A percentile compares a stretch with the other conserved stretches of the same genome.
These are phyloP conservation scores for Dactylellina parvicollis DNA, from an alignment of 2,329 filamentous ascomycete genomes.

Conservation along the genomic window DNA sequence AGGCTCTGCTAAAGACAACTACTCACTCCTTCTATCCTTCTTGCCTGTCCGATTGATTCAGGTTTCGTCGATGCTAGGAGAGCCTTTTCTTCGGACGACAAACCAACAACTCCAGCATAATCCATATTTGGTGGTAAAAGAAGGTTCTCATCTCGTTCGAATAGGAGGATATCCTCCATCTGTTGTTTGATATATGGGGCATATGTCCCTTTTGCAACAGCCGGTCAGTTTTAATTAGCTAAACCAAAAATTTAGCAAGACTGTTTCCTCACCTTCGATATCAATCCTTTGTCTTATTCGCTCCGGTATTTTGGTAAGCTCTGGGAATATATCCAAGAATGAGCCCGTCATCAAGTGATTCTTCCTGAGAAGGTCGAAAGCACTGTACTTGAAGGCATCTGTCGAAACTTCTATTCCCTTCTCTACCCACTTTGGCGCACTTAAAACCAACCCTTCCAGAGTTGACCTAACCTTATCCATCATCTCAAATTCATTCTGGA, in stretches of 20 bases:
- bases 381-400: slow-evolving; percentile 74
- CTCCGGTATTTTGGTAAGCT: slow-evolving; percentile 67
- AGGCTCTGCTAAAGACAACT: neutral
- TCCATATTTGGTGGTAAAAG: slow-evolving; percentile 77
- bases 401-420: slow-evolving; percentile 75
- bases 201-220: slow-evolving; percentile 67
- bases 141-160: slow-evolving; percentile 80
- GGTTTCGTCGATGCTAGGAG: slow-evolving; percentile 76
- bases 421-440: slow-evolving; percentile 73
- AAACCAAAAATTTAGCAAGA: neutral
- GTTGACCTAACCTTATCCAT: slow-evolving; percentile 73
- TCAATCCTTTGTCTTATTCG: slow-evolving; percentile 75
- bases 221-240: neutral
- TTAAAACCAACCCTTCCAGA: slow-evolving; percentile 70
- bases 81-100: slow-evolving; percentile 81
- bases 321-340: slow-evolving; percentile 70
- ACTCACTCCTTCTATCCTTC: slow-evolving; percentile 78
- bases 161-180: slow-evolving; percentile 71
- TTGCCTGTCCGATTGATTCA: slow-evolving; percentile 87
- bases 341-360: slow-evolving; percentile 67
- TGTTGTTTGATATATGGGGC: slow-evolving; percentile 85
- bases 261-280: slow-evolving; percentile 72
- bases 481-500: slow-evolving; percentile 72
- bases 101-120: slow-evolving; percentile 74
- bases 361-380: slow-evolving; percentile 81